Conservation (phyloP, 2,329 filamentous ascomycete genomes). For the Leptographium radiaticola region DNA sequence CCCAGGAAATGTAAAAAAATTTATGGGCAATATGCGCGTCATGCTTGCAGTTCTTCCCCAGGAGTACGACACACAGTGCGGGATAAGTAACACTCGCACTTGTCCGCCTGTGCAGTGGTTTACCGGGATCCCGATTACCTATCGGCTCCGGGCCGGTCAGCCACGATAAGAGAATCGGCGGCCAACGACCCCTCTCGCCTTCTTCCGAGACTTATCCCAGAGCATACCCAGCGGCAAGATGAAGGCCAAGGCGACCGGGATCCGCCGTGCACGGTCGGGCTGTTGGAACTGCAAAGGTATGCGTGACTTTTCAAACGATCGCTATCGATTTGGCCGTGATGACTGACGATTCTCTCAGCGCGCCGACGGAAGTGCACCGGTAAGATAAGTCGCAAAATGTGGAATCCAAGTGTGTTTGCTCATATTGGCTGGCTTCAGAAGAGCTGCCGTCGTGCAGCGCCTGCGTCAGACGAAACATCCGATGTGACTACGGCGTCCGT, state of each 20-base stretch:
- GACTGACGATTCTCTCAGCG: neutral
- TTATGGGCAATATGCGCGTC: too few species aligned
- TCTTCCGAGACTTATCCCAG: too few species aligned
- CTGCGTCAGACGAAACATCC: neutral
- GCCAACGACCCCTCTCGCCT: too few species aligned
- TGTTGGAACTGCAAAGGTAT: conserved; percentile 6
- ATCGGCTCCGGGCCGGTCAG: too few species aligned
- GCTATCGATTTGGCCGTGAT: neutral
- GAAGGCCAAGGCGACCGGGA: neutral
- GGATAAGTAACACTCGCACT: too few species aligned
- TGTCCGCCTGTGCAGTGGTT: too few species aligned
- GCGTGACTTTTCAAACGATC: neutral
- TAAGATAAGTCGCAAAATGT: neutral
- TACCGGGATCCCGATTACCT: too few species aligned
- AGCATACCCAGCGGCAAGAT: neutral
- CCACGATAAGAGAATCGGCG: neutral
- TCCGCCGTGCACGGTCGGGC: conserved; percentile 2
- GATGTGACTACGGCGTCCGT: conserved; percentile 4
- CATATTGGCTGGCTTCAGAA: neutral
- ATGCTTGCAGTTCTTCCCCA: too few species aligned
- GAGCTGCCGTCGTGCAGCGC: neutral
- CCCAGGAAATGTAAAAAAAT: too few species aligned
- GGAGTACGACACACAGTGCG: too few species aligned
- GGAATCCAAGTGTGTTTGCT: neutral
- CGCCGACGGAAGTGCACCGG: conserved; percentile 2